Base-by-base conservation (phyloP, 1,139 yeast species). In the Lodderomyces oxycetoniae region DNA sequence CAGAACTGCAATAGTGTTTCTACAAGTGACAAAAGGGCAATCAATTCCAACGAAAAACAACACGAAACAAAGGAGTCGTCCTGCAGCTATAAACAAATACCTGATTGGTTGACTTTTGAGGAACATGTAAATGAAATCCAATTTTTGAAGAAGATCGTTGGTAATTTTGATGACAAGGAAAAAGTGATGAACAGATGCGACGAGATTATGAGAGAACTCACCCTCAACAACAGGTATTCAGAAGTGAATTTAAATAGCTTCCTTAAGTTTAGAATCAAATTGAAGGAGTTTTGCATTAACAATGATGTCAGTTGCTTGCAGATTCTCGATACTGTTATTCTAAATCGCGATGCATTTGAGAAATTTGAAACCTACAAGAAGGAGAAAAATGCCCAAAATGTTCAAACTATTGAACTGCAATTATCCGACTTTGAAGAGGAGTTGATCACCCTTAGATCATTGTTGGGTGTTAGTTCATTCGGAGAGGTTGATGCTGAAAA, bases 361-460 rank as follows among this genome's bases (percentile, higher is more conserved):
- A 26, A 32, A 16, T 26, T 32, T 26, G 34, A 32, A 26, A 26
- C 23, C 10, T n/a, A 20, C 8, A 20, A 9, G 23, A 20, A 20
- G 23, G 23, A 8, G 27, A 50, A n/a, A 45, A 51, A 21, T n/a
- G n/a, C n/a, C n/a, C n/a, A n/a, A n/a, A n/a, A n/a, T n/a, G n/a
- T n/a, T n/a, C n/a, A n/a, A n/a, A n/a, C n/a, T n/a, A n/a, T n/a
- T n/a, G n/a, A n/a, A n/a, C n/a, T n/a, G n/a, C 20, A 34, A 13
- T 39, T 61, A 13, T 58, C 59, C 31, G 50, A 55, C 25, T 60
- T 49, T 31, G 27, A 39, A 2, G 35, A 46, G 4, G 62, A 59
- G 34, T 43, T 62, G 26, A 35, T 40, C 11, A 36, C 40, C 6
- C 39, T 60, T 9, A 46, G 43, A 26, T 34, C 38, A 2, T 47